A percentile compares a stretch with the other conserved stretches of the same genome.
These are phyloP conservation scores for Calycina marina DNA, from an alignment of 2,329 filamentous ascomycete genomes.

Conservation along the genomic window DNA sequence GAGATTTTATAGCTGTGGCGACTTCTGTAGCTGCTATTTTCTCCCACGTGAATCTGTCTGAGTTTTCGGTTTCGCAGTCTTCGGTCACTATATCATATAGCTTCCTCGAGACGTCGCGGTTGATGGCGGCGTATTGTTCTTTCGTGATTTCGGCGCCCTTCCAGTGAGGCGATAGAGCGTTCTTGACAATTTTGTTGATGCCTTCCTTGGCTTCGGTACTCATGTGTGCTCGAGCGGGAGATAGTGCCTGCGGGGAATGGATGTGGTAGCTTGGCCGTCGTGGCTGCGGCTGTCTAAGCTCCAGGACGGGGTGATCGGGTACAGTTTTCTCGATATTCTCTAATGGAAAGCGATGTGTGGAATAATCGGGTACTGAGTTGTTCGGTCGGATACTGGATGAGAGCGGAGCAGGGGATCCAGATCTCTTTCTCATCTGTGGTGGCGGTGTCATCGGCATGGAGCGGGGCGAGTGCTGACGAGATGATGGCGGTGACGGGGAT, in stretches of 20 bases:
- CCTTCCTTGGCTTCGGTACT: slow-evolving; percentile 75
- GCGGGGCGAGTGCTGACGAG: slow-evolving; percentile 51
- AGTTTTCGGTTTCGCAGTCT: slow-evolving; percentile 40
- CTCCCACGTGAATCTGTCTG: slow-evolving; percentile 57
- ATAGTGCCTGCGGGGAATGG: slow-evolving; percentile 34
- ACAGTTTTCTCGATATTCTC: slow-evolving; percentile 10
- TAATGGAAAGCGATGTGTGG: slow-evolving; percentile 40
- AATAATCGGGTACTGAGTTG: slow-evolving; percentile 63
- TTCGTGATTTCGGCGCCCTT: slow-evolving; percentile 65
- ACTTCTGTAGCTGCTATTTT: slow-evolving; percentile 67
- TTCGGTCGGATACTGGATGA: slow-evolving; percentile 60
- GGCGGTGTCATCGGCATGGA: slow-evolving; percentile 56
- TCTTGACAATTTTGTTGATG: slow-evolving; percentile 77
- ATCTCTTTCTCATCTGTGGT: slow-evolving; percentile 43
- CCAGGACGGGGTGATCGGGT: slow-evolving; percentile 16
- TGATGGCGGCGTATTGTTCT: slow-evolving; percentile 86
- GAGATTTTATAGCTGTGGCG: slow-evolving; percentile 50
- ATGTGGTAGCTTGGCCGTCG: slow-evolving; percentile 18
- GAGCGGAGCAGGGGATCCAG: slow-evolving; percentile 52
- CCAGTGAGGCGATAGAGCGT: slow-evolving; percentile 65
- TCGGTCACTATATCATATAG: slow-evolving; percentile 54
- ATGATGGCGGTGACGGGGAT: slow-evolving; percentile 50
- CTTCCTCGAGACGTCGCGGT: slow-evolving; percentile 74
- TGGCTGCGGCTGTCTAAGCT: slow-evolving; percentile 20
- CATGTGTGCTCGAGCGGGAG: slow-evolving; percentile 51